Evolutionary conservation across 2,329 filamentous ascomycete species (phyloP), one percentile per base, ranked within the genome.

Genomic region (Nemania sp.): DNA sequence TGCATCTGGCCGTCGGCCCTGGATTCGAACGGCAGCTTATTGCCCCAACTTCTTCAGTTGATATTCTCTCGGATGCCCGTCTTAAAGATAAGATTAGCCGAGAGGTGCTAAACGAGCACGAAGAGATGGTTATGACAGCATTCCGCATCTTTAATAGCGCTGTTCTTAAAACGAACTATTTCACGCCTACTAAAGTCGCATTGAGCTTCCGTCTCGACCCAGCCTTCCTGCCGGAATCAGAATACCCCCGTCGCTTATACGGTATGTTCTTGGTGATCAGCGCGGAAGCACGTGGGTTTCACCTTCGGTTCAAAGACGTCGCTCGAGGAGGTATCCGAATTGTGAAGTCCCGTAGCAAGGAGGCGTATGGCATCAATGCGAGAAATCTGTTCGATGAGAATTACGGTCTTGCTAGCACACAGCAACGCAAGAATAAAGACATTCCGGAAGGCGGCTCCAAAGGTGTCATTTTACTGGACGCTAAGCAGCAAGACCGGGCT

Each of bases 361-460:
- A 99, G 73, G 90, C 92, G 2, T 99, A 97, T 70, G 83, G 88
- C 57, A 97, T 97, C 79, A 99, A 99, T 70, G 92, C 92, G 31
- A 88, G 94, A 55, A 96, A 91, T 53, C 81, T 99, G 60, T 99
- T 99, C 66, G 94, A 99, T 65, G 94, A 99, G 77, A 99, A 99
- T 76, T 99, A 99, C 75, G 95, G 94, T 60, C 83, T 99, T 57
- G 93, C 94, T 61, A 97, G 95, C 75, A 99, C 94, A 0, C 94
- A 99, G 75, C 94, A 99, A 77, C 90, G 94, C 69, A 99, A 99
- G 83, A 99, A 99, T 82, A 99, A 99, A 80, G 94, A 99, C 68
- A 99, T 99, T 47, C 94, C 94, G 2, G 94, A 99, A 77, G 94
- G 94, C 61, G 94, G 94, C 50, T 96, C 93, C 66, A 99, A 99